Evolutionary conservation across 805 yeast species (phyloP).

Genomic region (Saccharomycopsis fermentans): DNA sequence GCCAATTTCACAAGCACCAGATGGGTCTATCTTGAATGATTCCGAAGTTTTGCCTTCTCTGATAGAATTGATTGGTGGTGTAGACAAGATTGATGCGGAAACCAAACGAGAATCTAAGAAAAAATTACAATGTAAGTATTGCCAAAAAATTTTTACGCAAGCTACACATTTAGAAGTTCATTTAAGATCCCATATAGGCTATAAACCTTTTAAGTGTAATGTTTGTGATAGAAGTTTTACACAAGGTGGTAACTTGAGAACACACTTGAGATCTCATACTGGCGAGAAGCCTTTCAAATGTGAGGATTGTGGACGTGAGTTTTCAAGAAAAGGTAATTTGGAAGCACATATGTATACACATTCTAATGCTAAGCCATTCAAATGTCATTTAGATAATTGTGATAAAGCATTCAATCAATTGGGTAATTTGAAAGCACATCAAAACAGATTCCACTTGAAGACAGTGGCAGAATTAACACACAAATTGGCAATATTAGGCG

Average conservation of each 20-base stretch:
- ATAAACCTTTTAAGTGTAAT: conserved; percentile 71
- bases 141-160: conserved; percentile 74
- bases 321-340: conserved; percentile 84
- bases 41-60: conserved; percentile 46
- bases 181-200: conserved; percentile 77
- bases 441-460: conserved; percentile 73
- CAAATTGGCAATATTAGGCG: conserved; percentile 53
- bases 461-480: conserved; percentile 60
- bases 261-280: conserved; percentile 78
- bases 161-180: conserved; percentile 90
- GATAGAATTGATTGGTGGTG: conserved; percentile 67
- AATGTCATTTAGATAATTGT: conserved; percentile 74
- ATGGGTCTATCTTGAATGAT: conserved; percentile 57
- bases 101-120: conserved; percentile 27
- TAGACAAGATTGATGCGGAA: conserved; percentile 46
- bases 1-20: conserved; percentile 52
- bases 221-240: conserved; percentile 76
- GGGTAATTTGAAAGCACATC: conserved; percentile 91
- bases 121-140: conserved; percentile 63
- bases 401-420: conserved; percentile 80
- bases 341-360: conserved; percentile 84
- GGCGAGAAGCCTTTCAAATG: conserved; percentile 89
- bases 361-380: conserved; percentile 64
- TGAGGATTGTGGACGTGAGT: conserved; percentile 61
- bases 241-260: conserved; percentile 82